A percentile compares a stretch with the other conserved stretches of the same genome.
phyloP scores from a whole-genome alignment of 164 flowering plant genomes.

The Euptelea pleiosperma region DNA sequence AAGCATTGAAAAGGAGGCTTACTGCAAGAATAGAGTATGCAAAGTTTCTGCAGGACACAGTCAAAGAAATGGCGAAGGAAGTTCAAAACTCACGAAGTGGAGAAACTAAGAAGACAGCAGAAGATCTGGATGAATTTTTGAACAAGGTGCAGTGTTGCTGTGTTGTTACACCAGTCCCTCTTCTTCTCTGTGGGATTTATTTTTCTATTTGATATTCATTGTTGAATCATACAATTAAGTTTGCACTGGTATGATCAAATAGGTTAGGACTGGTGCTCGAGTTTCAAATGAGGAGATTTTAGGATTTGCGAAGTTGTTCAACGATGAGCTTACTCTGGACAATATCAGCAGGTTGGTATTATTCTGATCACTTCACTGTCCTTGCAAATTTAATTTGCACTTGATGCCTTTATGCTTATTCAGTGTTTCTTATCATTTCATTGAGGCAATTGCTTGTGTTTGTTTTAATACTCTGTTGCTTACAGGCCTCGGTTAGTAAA shows the following conservation, averaged over 20 bases:
- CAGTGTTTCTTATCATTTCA: not conserved
- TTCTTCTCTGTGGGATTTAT: not conserved
- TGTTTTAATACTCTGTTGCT: slow-evolving; percentile 6
- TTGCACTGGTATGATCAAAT: slow-evolving; percentile 8
- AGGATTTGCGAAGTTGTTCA: slow-evolving; percentile 93
- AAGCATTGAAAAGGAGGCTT: slow-evolving; percentile 77
- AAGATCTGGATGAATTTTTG: slow-evolving; percentile 93
- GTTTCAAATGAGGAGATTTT: slow-evolving; percentile 92
- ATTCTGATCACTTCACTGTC: slow-evolving; percentile 3
- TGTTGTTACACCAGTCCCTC: not conserved
- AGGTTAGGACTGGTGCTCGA: slow-evolving; percentile 79
- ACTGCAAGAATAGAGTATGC: slow-evolving; percentile 95
- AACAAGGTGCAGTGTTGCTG: slow-evolving; percentile 44
- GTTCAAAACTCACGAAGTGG: slow-evolving; percentile 83
- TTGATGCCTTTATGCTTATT: not conserved
- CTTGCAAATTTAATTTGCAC: not conserved
- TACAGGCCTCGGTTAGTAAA: slow-evolving; percentile 82
- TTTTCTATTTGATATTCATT: not conserved
- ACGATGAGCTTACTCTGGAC: slow-evolving; percentile 95
- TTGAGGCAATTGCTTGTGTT: not conserved
- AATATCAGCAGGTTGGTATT: slow-evolving; percentile 82
- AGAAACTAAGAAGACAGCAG: slow-evolving; percentile 85
- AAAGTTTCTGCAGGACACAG: slow-evolving; percentile 94
- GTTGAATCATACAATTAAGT: not conserved
- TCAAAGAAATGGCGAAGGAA: slow-evolving; percentile 97